phyloP scores from a whole-genome alignment of 1,284 basidiomycete genomes.

The Sanghuangporus weigelae region DNA sequence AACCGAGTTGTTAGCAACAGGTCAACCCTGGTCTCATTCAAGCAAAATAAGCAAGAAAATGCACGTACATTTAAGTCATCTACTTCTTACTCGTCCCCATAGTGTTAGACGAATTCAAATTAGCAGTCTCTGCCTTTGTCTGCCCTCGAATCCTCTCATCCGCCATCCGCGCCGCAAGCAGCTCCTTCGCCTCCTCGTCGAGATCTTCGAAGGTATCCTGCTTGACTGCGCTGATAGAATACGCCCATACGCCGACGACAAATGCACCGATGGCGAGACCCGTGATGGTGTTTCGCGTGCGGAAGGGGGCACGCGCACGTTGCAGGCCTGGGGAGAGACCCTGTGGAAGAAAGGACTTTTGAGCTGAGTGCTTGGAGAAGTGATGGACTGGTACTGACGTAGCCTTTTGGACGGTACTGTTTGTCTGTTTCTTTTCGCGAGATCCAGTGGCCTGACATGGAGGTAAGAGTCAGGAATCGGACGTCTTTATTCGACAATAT shows the following conservation, averaged over 20 bases:
- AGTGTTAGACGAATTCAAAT: neutral
- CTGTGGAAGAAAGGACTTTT: constrained; percentile 34
- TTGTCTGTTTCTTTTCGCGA: constrained; percentile 21
- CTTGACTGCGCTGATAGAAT: constrained; percentile 90
- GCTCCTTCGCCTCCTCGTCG: constrained; percentile 65
- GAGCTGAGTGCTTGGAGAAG: neutral
- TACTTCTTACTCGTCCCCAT: neutral
- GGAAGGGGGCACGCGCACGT: constrained; percentile 84
- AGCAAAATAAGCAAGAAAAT: too few species aligned
- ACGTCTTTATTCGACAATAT: neutral
- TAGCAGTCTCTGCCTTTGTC: neutral
- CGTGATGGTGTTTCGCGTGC: constrained; percentile 73
- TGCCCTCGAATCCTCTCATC: constrained; percentile 17
- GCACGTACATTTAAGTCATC: constrained; percentile 13
- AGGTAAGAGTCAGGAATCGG: neutral
- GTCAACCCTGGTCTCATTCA: too few species aligned
- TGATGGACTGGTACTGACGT: constrained; percentile 19
- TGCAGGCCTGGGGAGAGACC: constrained; percentile 81
- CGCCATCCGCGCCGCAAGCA: constrained; percentile 35
- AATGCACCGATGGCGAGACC: constrained; percentile 73
- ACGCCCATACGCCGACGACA: constrained; percentile 82
- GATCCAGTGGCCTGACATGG: constrained; percentile 20
- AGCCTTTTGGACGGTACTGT: constrained; percentile 25
- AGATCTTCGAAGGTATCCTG: constrained; percentile 89
- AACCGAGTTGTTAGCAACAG: too few species aligned